Conservation (phyloP, 805 yeast species). For the Myxozyma nipponensis region DNA sequence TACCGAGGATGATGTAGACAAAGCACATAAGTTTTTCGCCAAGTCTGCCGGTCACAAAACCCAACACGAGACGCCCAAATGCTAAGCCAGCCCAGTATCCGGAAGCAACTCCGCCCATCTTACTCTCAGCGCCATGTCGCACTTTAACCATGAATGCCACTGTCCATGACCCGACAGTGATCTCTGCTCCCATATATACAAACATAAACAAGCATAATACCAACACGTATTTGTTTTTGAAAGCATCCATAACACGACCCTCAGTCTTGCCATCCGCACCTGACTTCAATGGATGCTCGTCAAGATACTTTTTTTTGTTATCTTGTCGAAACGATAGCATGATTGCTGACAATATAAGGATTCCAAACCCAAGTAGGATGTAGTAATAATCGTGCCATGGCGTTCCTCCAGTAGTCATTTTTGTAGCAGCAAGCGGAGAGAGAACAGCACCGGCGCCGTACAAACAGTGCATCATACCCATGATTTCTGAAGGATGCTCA, state of each 20-base stretch:
- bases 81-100: constrained; percentile 74
- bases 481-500: constrained; percentile 52
- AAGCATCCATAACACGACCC: constrained; percentile 17
- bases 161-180: constrained; percentile 67
- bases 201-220: constrained; percentile 52
- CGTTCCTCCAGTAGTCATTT: constrained; percentile 49
- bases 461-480: constrained; percentile 65
- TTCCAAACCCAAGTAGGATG: constrained; percentile 45
- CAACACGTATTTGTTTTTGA: constrained; percentile 43
- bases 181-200: constrained; percentile 67
- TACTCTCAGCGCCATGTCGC: constrained; percentile 45
- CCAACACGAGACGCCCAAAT: constrained; percentile 53
- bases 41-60: constrained; percentile 37
- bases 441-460: constrained; percentile 72
- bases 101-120: constrained; percentile 61
- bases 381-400: constrained; percentile 53
- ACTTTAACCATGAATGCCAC: constrained; percentile 58
- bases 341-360: constrained; percentile 37
- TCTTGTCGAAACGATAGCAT: constrained; percentile 45
- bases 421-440: constrained; percentile 64
- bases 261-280: constrained; percentile 5
- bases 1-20: constrained; percentile 38
- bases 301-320: constrained; percentile 15
- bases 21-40: constrained; percentile 39
- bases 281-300: constrained; percentile 3